Base-by-base conservation (phyloP, 257 asterid genomes). In the Solanum peruvianum region DNA sequence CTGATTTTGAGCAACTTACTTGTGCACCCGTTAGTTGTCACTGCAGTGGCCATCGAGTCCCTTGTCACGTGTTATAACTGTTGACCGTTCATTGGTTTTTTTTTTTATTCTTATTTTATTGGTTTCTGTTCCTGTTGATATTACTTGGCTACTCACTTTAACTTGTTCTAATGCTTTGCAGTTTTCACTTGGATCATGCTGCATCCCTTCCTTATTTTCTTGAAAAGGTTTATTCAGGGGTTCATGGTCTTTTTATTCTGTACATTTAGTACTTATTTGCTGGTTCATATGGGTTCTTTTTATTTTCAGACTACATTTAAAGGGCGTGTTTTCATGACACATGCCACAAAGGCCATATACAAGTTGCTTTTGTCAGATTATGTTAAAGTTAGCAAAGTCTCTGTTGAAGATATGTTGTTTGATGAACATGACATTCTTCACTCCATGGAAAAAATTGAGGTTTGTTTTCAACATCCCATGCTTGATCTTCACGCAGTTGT, bases 171-270 rank as follows among this genome's bases (percentile, higher is more conserved):
- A 42, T 52, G 88, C 39, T 87, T 82, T 90, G 92, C 95, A 97
- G 99, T 92, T 97, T 96, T 93, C 99, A 97, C 94, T 93, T 97
- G 94, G 99, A 97, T 91, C 99, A 97, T 95, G 98, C 99, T 85
- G 99, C 99, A 87, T 97, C 99, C 33, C 99, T 97, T 91, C 99
- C 99, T 58, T 97, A 96, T 93, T 97, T 97, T 81, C 92, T 97
- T 87, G 98, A 97, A 92, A 95, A 96, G 99, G 99, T 97, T 86
- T 82, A 90, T 85, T 89, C 77, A 45, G 66, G 42, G 67, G 29
- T 80, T 80, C 85, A 80, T 27, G 60, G 60, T 80, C 85, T 80
- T 80, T 45, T 29, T 29, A 47, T 10, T 47, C 25, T 4, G 18
- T 20, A 47, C 42, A 27, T 31, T 44, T 80, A 29, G 7, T 39